Evolutionary conservation across 2,329 filamentous ascomycete species (phyloP).

Genomic region (Cephalotrichum gorgonifer): DNA sequence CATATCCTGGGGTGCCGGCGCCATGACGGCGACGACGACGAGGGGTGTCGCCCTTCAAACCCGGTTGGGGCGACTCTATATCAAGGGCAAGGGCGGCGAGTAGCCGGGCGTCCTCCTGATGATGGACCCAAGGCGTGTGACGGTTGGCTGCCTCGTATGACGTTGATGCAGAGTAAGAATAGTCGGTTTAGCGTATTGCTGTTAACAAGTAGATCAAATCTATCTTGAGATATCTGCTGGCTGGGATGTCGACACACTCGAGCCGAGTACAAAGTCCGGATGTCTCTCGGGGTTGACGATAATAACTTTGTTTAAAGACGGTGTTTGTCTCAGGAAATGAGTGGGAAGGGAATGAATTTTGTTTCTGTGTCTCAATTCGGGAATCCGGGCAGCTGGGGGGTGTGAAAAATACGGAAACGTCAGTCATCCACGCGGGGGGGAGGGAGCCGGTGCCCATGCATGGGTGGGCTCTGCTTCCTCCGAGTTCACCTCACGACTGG

Average conservation of each 20-base stretch:
- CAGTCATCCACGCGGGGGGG: background rate
- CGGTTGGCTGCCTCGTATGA: background rate
- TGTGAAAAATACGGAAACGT: background rate
- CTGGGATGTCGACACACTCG: no score
- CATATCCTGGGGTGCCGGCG: slow-evolving; percentile 47
- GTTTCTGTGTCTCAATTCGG: background rate
- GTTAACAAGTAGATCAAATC: no score
- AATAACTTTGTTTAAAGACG: background rate
- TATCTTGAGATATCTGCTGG: no score
- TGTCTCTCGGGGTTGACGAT: no score
- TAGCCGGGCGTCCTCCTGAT: background rate
- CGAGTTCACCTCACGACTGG: background rate
- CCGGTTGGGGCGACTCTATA: background rate
- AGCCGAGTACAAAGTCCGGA: no score
- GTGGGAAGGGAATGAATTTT: background rate
- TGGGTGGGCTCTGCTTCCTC: no score
- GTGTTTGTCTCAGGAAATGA: background rate
- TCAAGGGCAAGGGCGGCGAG: background rate
- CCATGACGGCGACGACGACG: slow-evolving; percentile 43
- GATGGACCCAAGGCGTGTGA: no score
- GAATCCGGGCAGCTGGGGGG: background rate
- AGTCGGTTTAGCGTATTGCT: no score
- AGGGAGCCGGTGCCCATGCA: background rate
- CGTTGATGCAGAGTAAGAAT: no score
- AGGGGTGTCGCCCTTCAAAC: slow-evolving; percentile 5